phyloP scores from a whole-genome alignment of 768 basidiomycete species.

The Candolleomyces aberdarensis region DNA sequence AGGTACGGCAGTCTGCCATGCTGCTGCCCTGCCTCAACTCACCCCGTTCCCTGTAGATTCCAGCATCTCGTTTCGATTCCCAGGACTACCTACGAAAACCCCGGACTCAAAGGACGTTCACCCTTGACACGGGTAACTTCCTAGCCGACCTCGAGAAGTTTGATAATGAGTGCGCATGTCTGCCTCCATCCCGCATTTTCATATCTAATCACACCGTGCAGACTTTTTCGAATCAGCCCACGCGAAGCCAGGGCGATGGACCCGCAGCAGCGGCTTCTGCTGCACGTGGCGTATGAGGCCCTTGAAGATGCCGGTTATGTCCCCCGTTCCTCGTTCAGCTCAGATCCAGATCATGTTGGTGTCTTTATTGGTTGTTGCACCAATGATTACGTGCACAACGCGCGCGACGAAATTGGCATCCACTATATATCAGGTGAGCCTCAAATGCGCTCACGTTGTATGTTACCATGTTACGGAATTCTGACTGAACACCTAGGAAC shows the following conservation, averaged over 20 bases:
- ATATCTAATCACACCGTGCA: conserved; percentile 7
- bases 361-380: conserved; percentile 70
- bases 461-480: not conserved
- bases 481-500: conserved; percentile 46
- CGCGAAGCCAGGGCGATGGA: conserved; percentile 76
- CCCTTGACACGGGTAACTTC: conserved; percentile 62
- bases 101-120: conserved; percentile 40
- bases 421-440: conserved; percentile 64
- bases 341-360: conserved; percentile 53
- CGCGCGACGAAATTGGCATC: conserved; percentile 59
- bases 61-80: conserved; percentile 52
- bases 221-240: conserved; percentile 71
- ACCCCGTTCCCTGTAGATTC: conserved; percentile 44
- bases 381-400: conserved; percentile 65
- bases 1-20: conserved; percentile 35
- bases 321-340: conserved; percentile 51
- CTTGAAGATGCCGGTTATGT: conserved; percentile 71
- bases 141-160: conserved; percentile 54
- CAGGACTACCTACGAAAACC: conserved; percentile 32
- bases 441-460: not conserved
- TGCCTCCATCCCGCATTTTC: not conserved
- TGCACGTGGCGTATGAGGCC: conserved; percentile 66
- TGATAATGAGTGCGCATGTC: conserved; percentile 48
- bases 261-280: conserved; percentile 68
- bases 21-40: conserved; percentile 3